Conservation (phyloP, 768 basidiomycete species). For the Tephrocybe sp. region DNA sequence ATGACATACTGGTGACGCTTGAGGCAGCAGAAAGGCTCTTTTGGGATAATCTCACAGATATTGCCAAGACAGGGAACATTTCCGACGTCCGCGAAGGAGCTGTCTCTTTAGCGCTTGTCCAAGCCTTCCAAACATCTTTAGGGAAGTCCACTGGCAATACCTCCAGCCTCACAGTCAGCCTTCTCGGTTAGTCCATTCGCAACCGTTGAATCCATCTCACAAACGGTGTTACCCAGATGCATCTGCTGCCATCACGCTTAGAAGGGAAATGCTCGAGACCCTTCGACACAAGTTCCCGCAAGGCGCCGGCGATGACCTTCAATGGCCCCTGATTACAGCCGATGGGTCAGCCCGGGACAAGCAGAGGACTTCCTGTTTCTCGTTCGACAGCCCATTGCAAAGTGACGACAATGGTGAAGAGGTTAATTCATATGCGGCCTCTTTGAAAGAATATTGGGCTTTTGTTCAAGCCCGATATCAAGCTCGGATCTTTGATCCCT, state of each 20-base stretch:
- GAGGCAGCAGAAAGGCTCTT: constrained; percentile 70
- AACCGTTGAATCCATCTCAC: not conserved
- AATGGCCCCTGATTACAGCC: constrained; percentile 64
- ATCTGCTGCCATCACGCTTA: constrained; percentile 74
- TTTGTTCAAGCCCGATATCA: constrained; percentile 56
- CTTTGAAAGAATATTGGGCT: constrained; percentile 64
- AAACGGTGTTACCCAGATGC: constrained; percentile 48
- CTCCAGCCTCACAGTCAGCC: constrained; percentile 55
- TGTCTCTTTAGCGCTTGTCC: constrained; percentile 67
- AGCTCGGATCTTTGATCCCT: constrained; percentile 38
- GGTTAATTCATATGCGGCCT: constrained; percentile 22
- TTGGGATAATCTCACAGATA: constrained; percentile 60
- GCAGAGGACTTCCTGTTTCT: constrained; percentile 10
- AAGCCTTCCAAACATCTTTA: constrained; percentile 78
- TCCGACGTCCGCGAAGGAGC: constrained; percentile 74
- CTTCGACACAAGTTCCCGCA: constrained; percentile 69
- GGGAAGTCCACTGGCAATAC: constrained; percentile 54
- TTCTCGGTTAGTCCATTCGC: constrained; percentile 52
- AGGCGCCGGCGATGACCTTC: constrained; percentile 56
- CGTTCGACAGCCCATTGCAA: constrained; percentile 20
- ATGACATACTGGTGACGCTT: constrained; percentile 61
- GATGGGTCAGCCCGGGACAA: constrained; percentile 39
- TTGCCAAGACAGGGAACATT: constrained; percentile 59
- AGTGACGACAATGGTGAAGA: constrained; percentile 43
- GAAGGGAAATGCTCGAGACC: constrained; percentile 83